phyloP scores from a whole-genome alignment of 1,139 yeast species.

The Suhomyces bribrorum region DNA sequence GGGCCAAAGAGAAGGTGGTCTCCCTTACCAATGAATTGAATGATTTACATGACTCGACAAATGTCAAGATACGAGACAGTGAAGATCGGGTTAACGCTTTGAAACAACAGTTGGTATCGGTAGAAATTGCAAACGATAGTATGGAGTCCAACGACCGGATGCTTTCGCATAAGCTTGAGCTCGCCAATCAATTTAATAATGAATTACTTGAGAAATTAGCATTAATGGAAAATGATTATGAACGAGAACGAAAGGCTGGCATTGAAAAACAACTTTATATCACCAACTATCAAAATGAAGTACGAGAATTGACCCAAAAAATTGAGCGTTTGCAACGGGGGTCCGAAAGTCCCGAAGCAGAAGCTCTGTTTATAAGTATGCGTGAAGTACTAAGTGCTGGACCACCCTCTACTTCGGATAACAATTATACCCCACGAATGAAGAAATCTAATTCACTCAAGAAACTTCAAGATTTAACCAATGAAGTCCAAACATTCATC shows the following conservation, averaged over 20 bases:
- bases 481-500: slow-evolving; percentile 17
- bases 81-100: slow-evolving; percentile 25
- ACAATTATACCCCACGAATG: slow-evolving; percentile 6
- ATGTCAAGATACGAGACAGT: slow-evolving; percentile 18
- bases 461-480: slow-evolving; percentile 19
- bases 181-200: slow-evolving; percentile 41
- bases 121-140: slow-evolving; percentile 44
- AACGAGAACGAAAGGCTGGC: slow-evolving; percentile 32
- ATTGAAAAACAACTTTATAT: slow-evolving; percentile 36
- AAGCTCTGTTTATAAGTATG: slow-evolving; percentile 34
- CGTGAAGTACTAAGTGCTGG: slow-evolving; percentile 34
- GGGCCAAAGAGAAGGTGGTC: slow-evolving; percentile 16
- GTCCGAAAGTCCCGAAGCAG: slow-evolving; percentile 19
- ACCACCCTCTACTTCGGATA: slow-evolving; percentile 25
- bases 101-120: slow-evolving; percentile 36
- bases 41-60: slow-evolving; percentile 22
- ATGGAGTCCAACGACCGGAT: slow-evolving; percentile 45
- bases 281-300: slow-evolving; percentile 38
- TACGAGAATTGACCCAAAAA: slow-evolving; percentile 23
- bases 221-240: slow-evolving; percentile 42
- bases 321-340: slow-evolving; percentile 13
- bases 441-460: slow-evolving; percentile 19
- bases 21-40: slow-evolving; percentile 25
- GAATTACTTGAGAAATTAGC: slow-evolving; percentile 47
- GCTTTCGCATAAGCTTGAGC: slow-evolving; percentile 31